Evolutionary conservation across 371 early-diverging fungal species (phyloP), one percentile per base, ranked within the genome.

Genomic region (Rhizopus arrhizus): DNA sequence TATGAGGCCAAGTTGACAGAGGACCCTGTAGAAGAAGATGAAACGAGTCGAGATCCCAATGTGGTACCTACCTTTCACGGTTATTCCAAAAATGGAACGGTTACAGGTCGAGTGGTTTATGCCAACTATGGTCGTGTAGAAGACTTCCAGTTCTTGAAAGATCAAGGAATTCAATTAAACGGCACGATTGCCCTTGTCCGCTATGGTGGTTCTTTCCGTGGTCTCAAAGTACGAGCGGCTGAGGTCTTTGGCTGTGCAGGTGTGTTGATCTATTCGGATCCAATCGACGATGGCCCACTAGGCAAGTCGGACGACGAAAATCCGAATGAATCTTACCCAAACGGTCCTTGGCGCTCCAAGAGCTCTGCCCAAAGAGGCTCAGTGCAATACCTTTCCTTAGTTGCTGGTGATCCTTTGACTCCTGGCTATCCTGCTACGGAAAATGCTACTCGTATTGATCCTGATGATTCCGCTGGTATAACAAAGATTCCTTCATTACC

Each of bases 401-500:
- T 69, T 22, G 65, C 85, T 0, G 90, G 90, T 12, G 90, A 89
- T 63, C 85, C 88, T 1, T 68, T 88, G 3, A 89, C 90, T 5
- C 90, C 90, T 8, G 86, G 85, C 6, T 75, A 72, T 31, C 70
- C 90, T 15, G 76, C 89, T 2, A 80, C 78, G 7, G 65, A 79
- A 56, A 73, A 85, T 59, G 85, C 85, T 0, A 70, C 70, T 4
- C 80, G 88, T 36, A 66, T 89, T 16, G 70, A 70, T 1, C 68
- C 62, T 28, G 78, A 80, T 16, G 82, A 87, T 9, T 66, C 83
- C 1, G 42, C 48, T 15, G 78, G 64, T 31, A 52, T 89, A 16
- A 68, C 84, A 52, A 66, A 65, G n/a, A 89, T 89, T 31, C 90
- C 90, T 2, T 85, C 88, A 2, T 70, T 89, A 28, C 90, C 90